Conservation (phyloP, 495 filamentous ascomycete genomes). For the Baudoinia panamericana region DNA sequence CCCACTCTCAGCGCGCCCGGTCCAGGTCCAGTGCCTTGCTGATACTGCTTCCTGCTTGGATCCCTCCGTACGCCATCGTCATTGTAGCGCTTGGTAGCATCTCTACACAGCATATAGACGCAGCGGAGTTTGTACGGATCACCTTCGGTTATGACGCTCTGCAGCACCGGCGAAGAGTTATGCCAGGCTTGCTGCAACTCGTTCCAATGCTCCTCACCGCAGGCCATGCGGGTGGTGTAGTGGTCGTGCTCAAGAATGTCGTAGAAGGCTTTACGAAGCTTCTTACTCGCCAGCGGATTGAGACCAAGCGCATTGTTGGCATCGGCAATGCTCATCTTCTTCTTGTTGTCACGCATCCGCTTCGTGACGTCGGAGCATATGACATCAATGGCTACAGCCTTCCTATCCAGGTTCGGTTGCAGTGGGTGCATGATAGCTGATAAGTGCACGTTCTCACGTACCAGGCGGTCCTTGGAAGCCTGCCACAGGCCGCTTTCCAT, state of each 20-base stretch:
- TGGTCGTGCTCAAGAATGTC: conserved; percentile 51
- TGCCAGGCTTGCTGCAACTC: conserved; percentile 60
- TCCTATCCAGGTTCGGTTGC: conserved; percentile 38
- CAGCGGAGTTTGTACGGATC: conserved; percentile 42
- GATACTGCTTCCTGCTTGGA: conserved; percentile 38
- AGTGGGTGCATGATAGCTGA: conserved; percentile 48
- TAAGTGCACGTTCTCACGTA: conserved; percentile 52
- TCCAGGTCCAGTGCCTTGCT: conserved; percentile 23
- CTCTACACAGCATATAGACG: conserved; percentile 54
- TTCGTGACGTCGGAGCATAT: conserved; percentile 76
- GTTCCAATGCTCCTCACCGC: conserved; percentile 58
- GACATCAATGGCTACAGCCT: conserved; percentile 55
- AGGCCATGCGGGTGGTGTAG: conserved; percentile 61
- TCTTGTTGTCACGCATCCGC: conserved; percentile 50
- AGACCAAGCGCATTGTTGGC: conserved; percentile 60
- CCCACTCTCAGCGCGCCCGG: conserved; percentile 18
- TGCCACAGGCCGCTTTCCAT: conserved; percentile 63
- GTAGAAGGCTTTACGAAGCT: conserved; percentile 54
- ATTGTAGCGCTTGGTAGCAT: conserved; percentile 61
- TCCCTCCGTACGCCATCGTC: conserved; percentile 52
- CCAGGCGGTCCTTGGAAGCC: conserved; percentile 52
- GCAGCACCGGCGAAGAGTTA: conserved; percentile 41
- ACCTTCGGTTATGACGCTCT: conserved; percentile 42
- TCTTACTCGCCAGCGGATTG: conserved; percentile 56
- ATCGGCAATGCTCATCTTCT: conserved; percentile 55